Evolutionary conservation across 352 stramenopile genomes (phyloP).

Genomic region (Phytophthora multivora): DNA sequence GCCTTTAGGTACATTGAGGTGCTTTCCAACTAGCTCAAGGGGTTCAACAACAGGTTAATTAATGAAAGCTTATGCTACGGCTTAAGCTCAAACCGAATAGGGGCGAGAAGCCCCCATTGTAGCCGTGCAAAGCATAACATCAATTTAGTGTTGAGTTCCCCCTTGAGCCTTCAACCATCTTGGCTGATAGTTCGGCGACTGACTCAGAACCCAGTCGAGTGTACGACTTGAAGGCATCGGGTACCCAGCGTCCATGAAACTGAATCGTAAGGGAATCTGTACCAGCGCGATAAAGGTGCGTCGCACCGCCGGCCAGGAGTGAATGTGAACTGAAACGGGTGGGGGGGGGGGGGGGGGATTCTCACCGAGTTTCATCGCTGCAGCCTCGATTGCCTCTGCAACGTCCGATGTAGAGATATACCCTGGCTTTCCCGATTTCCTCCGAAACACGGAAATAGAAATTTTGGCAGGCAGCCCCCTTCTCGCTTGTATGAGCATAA

Average conservation of each 20-base stretch:
- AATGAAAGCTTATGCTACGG: neutral
- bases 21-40: no score
- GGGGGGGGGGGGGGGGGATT: no score
- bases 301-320: constrained; percentile 9
- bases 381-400: neutral
- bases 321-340: constrained; percentile 9
- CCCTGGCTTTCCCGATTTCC: neutral
- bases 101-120: neutral
- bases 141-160: neutral
- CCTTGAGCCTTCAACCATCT: neutral
- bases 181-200: neutral
- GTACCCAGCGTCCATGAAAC: constrained; percentile 17
- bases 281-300: constrained; percentile 11
- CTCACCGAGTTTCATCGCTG: neutral
- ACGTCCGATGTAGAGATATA: neutral
- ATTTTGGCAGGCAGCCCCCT: neutral
- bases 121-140: neutral
- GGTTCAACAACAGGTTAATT: no score
- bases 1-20: no score
- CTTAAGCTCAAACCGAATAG: neutral
- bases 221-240: constrained; percentile 24
- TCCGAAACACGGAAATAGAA: neutral
- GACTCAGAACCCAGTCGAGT: constrained; percentile 16
- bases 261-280: constrained; percentile 16
- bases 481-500: constrained; percentile 3